phyloP scores from a whole-genome alignment of 768 basidiomycete species.

The Podaxis mareebaensis region DNA sequence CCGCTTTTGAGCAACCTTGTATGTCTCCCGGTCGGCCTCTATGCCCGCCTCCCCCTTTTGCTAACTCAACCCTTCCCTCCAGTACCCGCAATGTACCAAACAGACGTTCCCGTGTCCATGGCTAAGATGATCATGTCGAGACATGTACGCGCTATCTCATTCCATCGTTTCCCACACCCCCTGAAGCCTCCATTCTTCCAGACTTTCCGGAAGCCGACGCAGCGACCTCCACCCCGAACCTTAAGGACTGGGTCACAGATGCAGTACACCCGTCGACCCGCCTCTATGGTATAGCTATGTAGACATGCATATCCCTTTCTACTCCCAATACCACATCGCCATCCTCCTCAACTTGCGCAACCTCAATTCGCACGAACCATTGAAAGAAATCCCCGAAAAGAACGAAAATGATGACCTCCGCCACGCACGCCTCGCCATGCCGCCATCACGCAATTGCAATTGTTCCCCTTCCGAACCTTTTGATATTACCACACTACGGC shows the following conservation, averaged over 20 bases:
- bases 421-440: constrained; percentile 4
- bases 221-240: constrained; percentile 10
- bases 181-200: constrained; percentile 1
- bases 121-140: constrained; percentile 42
- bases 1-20: constrained; percentile 34
- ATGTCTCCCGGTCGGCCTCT: constrained; percentile 21
- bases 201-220: constrained; percentile 14
- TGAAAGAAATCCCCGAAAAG: constrained; percentile 8
- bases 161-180: background rate
- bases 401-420: constrained; percentile 15
- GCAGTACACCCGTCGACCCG: constrained; percentile 12
- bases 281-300: constrained; percentile 13
- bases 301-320: constrained; percentile 7
- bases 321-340: background rate
- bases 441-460: constrained; percentile 14
- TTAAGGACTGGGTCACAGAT: constrained; percentile 11
- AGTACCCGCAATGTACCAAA: constrained; percentile 34
- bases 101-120: constrained; percentile 36
- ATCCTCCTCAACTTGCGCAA: constrained; percentile 4
- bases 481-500: constrained; percentile 1
- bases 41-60: constrained; percentile 5
- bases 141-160: constrained; percentile 26
- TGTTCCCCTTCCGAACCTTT: background rate
- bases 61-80: constrained; percentile 6
- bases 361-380: constrained; percentile 9